phyloP scores from a whole-genome alignment of 495 filamentous ascomycete species.

The Trichoderma virens region DNA sequence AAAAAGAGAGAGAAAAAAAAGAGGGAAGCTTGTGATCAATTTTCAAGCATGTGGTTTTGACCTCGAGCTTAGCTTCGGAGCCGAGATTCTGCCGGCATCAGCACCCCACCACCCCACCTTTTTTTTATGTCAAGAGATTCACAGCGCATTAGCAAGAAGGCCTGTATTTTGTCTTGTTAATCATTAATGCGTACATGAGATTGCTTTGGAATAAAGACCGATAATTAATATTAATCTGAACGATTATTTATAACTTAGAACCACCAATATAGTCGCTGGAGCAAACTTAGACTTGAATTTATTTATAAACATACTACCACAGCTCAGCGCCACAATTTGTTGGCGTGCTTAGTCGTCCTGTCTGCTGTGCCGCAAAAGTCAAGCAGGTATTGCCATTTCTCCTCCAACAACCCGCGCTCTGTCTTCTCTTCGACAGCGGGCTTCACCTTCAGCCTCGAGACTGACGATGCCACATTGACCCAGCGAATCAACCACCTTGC shows the following conservation, averaged over 20 bases:
- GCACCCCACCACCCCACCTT: conserved; percentile 5
- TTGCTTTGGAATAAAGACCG: no score
- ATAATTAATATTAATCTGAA: no score
- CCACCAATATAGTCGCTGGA: no score
- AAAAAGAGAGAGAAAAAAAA: neutral
- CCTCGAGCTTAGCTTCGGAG: neutral
- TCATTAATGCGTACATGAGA: no score
- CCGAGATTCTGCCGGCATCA: conserved; percentile 1
- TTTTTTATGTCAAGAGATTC: neutral
- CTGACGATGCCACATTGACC: neutral
- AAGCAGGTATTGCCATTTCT: neutral
- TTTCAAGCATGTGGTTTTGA: conserved; percentile 9
- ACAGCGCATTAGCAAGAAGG: no score
- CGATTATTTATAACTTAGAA: no score
- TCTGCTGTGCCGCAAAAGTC: no score
- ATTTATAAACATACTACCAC: no score
- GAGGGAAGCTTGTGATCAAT: neutral
- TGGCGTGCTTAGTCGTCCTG: no score
- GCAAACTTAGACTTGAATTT: no score
- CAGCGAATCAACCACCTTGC: neutral
- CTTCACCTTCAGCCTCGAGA: neutral
- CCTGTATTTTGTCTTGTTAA: no score
- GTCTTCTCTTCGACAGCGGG: neutral
- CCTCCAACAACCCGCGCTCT: neutral
- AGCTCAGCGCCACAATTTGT: no score